Base-by-base conservation (phyloP, 352 stramenopile species). In the Phytophthora pseudosyringae region DNA sequence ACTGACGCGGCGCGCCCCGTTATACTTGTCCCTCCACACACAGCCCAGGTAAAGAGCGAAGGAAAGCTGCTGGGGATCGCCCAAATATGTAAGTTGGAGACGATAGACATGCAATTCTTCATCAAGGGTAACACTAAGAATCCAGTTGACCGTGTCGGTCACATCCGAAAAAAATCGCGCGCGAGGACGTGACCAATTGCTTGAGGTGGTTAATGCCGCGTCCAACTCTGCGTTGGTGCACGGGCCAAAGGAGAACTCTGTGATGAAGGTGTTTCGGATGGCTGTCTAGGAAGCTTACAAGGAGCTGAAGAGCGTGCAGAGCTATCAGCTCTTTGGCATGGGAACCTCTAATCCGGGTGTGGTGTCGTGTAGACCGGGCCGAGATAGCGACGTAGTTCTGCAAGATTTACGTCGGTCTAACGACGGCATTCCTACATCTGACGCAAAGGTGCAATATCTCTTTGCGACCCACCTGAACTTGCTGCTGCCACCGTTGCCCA, bases 101-200 rank as follows among this genome's bases (percentile, higher is more conserved):
- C 18, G 4, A 25, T 57, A 21, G 25, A 47, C 0, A 7, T 47
- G 5, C 40, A 57, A 0, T 48, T 38, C 6, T 57, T 57, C 13
- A 31, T 57, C 5, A 57, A 57, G 25, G 36, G 49, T 0, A 36
- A 58, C n/a, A 58, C 50, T 7, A 58, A 58, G 36, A 48, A 58
- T 5, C 36, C 50, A 16, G 50, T 39, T 1, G 50, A 47, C 25
- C 50, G 36, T 25, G 50, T 58, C 26, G 50, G 36, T 7, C 50
- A 58, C 36, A 26, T 48, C 21, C 32, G 50, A 26, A 58, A 58
- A 36, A 38, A 47, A 10, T 58, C 7, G 49, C 49, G 25, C 2
- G 13, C 3, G 35, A 28, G 25, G 35, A 48, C 15, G 31, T 35
- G 31, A 29, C 3, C 40, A 15, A 5, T 15, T 26, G 38, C 31